Evolutionary conservation across 2,329 filamentous ascomycete genomes (phyloP), one percentile per base, ranked within the genome.

Genomic region (Pseudogymnoascus sp.): DNA sequence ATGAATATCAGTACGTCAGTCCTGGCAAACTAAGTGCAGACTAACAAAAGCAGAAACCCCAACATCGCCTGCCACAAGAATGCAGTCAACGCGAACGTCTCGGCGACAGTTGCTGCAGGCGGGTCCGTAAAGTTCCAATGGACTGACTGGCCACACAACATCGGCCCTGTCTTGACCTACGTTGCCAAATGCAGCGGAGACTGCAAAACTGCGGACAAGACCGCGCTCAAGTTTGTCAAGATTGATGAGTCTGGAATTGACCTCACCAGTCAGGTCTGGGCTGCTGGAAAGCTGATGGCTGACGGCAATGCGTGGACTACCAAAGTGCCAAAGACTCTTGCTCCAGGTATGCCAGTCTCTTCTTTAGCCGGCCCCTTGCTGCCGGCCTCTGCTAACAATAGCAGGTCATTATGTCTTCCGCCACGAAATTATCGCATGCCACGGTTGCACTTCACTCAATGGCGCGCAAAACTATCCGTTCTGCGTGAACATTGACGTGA

Each of bases 131-230:
- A 81, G 63, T 74, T 89, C 59, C 79, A 83, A 68, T 89, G 87
- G 87, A 83, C 79, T 63, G 76, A 77, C 14, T 90, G 87, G 87
- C 86, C 87, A n/a, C 77, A 81, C 8, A 83, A 90, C 76, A 79
- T 86, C 55, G 71, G 71, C 0, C 71, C 71, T 1, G 63, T 73
- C n/a, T 69, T 71, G 16, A 70, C 71, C 55, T 68, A 69, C 59
- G 61, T 71, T 18, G 71, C 71, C 6, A 72, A 72, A 43, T 73
- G 71, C 63, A 70, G 72, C 28, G 75, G 77, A 23, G 71, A 75
- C 5, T 81, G 78, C 62, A 71, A 73, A 12, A 72, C 70, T 1
- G 75, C 75, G 8, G 70, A 78, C 66, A 76, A 77, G 65, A 70
- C 69, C 0, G 65, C 59, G 21, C 67, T 76, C 45, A 41, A 63